Conservation (phyloP, 1,284 basidiomycete genomes). For the Blastosporella zonata region DNA sequence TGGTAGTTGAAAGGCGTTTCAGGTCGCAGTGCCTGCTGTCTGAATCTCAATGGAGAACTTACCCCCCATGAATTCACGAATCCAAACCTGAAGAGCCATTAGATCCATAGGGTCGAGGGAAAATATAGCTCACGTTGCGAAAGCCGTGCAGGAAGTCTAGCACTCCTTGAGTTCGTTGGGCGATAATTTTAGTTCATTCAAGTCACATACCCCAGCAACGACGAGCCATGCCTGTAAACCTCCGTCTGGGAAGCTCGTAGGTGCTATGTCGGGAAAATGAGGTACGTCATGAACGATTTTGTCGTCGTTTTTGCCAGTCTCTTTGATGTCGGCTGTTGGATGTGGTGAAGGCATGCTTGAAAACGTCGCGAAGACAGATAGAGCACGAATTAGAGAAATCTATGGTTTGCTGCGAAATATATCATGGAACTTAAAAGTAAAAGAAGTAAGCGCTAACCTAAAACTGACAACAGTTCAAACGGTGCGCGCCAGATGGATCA, state of each 20-base stretch:
- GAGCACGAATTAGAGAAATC: too few relatives aligned
- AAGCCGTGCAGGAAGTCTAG: neutral
- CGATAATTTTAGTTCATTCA: neutral
- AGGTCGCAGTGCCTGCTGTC: neutral
- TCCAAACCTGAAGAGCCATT: conserved; percentile 2
- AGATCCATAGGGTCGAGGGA: neutral
- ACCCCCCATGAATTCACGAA: conserved; percentile 23
- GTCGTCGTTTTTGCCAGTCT: too few relatives aligned
- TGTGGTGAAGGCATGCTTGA: too few relatives aligned
- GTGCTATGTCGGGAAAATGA: neutral
- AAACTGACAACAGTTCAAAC: too few relatives aligned
- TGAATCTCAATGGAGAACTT: neutral
- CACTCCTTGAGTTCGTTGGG: neutral
- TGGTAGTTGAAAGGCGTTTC: conserved; percentile 7
- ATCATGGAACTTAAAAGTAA: too few relatives aligned
- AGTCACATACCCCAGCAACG: neutral
- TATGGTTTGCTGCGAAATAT: too few relatives aligned
- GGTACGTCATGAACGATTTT: neutral
- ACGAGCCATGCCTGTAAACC: neutral
- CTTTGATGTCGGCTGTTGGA: too few relatives aligned
- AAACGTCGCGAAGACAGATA: too few relatives aligned
- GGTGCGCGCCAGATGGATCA: too few relatives aligned
- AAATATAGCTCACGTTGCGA: neutral
- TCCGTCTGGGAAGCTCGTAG: neutral
- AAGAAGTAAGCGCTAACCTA: too few relatives aligned